Conservation (phyloP, 2,329 filamentous ascomycete genomes). For the Beauveria asiatica region DNA sequence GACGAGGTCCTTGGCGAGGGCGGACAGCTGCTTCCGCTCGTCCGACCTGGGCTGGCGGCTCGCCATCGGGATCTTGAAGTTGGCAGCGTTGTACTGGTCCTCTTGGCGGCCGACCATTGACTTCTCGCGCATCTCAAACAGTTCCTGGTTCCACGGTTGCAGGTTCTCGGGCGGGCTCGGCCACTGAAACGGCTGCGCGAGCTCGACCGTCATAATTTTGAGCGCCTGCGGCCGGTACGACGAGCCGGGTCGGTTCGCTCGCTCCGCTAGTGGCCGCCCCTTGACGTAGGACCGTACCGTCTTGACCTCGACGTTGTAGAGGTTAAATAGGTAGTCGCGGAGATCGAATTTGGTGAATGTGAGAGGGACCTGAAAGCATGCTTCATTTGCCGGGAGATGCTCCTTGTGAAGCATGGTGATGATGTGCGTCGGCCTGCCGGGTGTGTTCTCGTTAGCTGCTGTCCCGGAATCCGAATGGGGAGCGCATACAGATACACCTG, state of each 20-base stretch:
- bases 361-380: slow-evolving; percentile 84
- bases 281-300: slow-evolving; percentile 72
- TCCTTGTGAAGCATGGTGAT: slow-evolving; percentile 69
- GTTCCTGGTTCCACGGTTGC: slow-evolving; percentile 55
- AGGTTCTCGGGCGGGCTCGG: slow-evolving; percentile 59
- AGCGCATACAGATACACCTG: slow-evolving; percentile 45
- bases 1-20: slow-evolving; percentile 55
- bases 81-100: slow-evolving; percentile 24
- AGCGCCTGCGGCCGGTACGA: slow-evolving; percentile 63
- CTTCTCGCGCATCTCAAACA: slow-evolving; percentile 45
- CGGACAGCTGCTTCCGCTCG: slow-evolving; percentile 43
- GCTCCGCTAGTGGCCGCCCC: slow-evolving; percentile 49
- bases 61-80: slow-evolving; percentile 28
- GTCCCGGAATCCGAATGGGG: not conserved
- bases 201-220: slow-evolving; percentile 94
- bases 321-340: slow-evolving; percentile 85
- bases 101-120: slow-evolving; percentile 33
- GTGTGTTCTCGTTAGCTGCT: not conserved
- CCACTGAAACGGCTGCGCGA: slow-evolving; percentile 82
- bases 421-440: slow-evolving; percentile 67
- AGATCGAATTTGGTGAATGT: slow-evolving; percentile 94
- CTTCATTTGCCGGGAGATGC: slow-evolving; percentile 67
- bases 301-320: slow-evolving; percentile 67
- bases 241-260: slow-evolving; percentile 38
- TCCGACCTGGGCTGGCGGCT: slow-evolving; percentile 33